A percentile compares a stretch with the other conserved stretches of the same genome.
phyloP scores from a whole-genome alignment of 768 basidiomycete species.

The Rhodotorula paludigena region DNA sequence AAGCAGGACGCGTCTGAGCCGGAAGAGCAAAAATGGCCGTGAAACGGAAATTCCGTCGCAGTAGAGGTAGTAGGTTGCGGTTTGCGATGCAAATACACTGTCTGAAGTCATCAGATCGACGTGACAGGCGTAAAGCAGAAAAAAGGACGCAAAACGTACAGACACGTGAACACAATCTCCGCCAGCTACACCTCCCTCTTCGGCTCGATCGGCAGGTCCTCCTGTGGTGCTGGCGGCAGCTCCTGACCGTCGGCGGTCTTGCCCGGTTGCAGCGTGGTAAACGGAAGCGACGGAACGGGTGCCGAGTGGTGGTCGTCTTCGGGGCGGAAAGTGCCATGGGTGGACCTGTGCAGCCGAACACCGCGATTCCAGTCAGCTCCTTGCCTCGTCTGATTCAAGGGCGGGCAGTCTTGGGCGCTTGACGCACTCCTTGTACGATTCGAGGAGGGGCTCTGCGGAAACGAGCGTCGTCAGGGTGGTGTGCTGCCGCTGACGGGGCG shows the following conservation, averaged over 20 bases:
- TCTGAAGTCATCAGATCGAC: too few relatives aligned
- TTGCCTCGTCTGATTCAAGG: too few relatives aligned
- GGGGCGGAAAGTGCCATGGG: conserved; percentile 27
- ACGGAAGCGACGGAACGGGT: conserved; percentile 19
- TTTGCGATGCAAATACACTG: too few relatives aligned
- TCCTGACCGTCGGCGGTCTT: conserved; percentile 25
- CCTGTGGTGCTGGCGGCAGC: conserved; percentile 17
- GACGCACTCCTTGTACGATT: conserved; percentile 23
- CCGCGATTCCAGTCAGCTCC: too few relatives aligned
- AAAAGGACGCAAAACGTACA: not conserved
- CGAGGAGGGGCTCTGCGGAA: conserved; percentile 30
- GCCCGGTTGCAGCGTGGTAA: conserved; percentile 17
- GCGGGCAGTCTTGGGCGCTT: not conserved
- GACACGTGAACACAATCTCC: too few relatives aligned
- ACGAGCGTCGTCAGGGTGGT: not conserved
- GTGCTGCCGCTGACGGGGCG: not conserved
- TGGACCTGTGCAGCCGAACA: conserved; percentile 19
- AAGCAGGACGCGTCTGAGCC: too few relatives aligned
- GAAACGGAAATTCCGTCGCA: too few relatives aligned
- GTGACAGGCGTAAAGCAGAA: too few relatives aligned
- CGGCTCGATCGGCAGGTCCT: not conserved
- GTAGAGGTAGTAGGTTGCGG: too few relatives aligned
- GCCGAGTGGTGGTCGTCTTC: conserved; percentile 37
- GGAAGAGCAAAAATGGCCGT: too few relatives aligned
- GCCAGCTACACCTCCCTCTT: not conserved